phyloP scores from a whole-genome alignment of 352 stramenopile species.

The Phytophthora cajani region DNA sequence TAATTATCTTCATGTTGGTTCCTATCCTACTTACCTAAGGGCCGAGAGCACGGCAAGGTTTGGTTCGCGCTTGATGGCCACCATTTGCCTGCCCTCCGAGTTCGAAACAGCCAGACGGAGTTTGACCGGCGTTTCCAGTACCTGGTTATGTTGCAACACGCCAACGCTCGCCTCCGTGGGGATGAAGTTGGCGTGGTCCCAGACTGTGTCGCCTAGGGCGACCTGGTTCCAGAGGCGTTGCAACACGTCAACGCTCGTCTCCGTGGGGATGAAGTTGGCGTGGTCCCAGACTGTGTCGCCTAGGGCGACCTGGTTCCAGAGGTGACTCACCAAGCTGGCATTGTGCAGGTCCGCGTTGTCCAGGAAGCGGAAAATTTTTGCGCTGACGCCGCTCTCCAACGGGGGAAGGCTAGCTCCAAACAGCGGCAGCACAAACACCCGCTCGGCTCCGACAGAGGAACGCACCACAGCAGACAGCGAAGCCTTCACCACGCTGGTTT shows the following conservation, averaged over 20 bases:
- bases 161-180: slow-evolving; percentile 23
- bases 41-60: slow-evolving; percentile 34
- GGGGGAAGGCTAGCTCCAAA: slow-evolving; percentile 71
- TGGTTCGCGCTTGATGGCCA: slow-evolving; percentile 23
- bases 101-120: not conserved
- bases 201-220: slow-evolving; percentile 71
- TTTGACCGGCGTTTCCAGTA: slow-evolving; percentile 9
- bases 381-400: slow-evolving; percentile 64
- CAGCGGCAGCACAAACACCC: slow-evolving; percentile 74
- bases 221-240: slow-evolving; percentile 78
- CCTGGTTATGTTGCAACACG: slow-evolving; percentile 16
- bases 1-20: slow-evolving; percentile 36
- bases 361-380: slow-evolving; percentile 75
- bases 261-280: slow-evolving; percentile 59
- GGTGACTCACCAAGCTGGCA: slow-evolving; percentile 80
- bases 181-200: slow-evolving; percentile 82
- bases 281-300: slow-evolving; percentile 82
- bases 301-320: slow-evolving; percentile 84
- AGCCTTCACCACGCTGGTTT: slow-evolving; percentile 16
- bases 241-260: slow-evolving; percentile 17
- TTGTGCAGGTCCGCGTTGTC: slow-evolving; percentile 85
- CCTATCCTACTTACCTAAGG: slow-evolving; percentile 31
- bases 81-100: slow-evolving; percentile 5
- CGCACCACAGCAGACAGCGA: slow-evolving; percentile 31
- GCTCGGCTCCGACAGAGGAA: slow-evolving; percentile 21